phyloP scores from a whole-genome alignment of 345 rosid species.

The Heritiera littoralis region DNA sequence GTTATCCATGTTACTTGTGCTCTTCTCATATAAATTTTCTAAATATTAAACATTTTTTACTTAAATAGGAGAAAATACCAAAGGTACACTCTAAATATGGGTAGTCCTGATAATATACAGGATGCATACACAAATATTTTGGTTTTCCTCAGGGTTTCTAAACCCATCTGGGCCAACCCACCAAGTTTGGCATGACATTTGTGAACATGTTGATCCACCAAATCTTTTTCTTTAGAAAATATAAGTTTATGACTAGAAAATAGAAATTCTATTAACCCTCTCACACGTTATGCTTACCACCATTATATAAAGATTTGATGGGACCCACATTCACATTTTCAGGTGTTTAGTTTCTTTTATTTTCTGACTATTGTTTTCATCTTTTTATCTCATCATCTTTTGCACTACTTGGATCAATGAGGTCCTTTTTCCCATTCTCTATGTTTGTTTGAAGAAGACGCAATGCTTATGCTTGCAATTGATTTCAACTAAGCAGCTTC shows the following conservation, averaged over 20 bases:
- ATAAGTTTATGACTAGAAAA: not conserved
- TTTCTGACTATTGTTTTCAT: not conserved
- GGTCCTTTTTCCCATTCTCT: not conserved
- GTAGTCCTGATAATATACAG: not conserved
- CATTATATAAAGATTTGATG: not conserved
- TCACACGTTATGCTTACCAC: not conserved
- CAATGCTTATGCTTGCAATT: not conserved
- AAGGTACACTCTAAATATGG: not conserved
- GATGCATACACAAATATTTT: not conserved
- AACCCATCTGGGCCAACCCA: not conserved
- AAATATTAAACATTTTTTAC: not conserved
- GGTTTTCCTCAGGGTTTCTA: not conserved
- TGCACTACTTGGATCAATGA: not conserved
- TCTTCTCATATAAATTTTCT: not conserved
- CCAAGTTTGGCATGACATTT: not conserved
- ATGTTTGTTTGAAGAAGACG: not conserved
- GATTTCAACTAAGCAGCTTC: not conserved
- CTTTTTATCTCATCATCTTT: not conserved
- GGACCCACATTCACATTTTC: not conserved
- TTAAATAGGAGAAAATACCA: not conserved
- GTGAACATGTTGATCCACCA: not conserved
- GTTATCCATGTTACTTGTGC: not conserved
- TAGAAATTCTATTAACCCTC: not conserved
- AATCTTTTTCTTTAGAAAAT: not conserved
- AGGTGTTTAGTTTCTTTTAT: not conserved